Conservation (phyloP, 106 monocot genomes). For the Phalaenopsis equestris region DNA sequence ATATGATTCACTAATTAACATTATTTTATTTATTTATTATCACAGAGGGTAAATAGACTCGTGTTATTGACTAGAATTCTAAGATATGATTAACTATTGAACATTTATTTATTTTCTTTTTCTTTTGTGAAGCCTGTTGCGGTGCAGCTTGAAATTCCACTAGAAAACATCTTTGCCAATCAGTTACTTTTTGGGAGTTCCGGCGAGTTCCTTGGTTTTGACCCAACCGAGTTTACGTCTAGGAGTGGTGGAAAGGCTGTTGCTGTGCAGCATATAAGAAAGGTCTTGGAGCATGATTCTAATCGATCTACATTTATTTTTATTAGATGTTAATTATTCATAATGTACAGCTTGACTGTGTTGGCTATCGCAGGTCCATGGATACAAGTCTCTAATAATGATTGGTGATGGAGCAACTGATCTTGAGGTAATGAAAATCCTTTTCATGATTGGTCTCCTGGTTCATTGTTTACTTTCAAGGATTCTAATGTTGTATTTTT, state of each 20-base stretch:
- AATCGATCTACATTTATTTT: constrained; percentile 8
- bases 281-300: constrained; percentile 15
- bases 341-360: background rate
- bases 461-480: background rate
- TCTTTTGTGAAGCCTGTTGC: constrained; percentile 73
- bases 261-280: constrained; percentile 80
- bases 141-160: constrained; percentile 61
- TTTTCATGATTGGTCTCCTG: background rate
- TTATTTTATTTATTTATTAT: background rate
- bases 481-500: background rate
- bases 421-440: constrained; percentile 62
- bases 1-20: no score
- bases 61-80: background rate
- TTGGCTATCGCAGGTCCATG: constrained; percentile 39
- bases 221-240: constrained; percentile 70
- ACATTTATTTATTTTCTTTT: background rate
- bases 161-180: constrained; percentile 89
- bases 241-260: constrained; percentile 87
- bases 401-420: constrained; percentile 99
- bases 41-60: background rate
- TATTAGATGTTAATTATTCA: background rate
- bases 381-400: constrained; percentile 73
- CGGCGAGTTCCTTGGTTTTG: constrained; percentile 92
- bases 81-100: no score
- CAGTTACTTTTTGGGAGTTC: constrained; percentile 64